phyloP scores from a whole-genome alignment of 305 asterid genomes.

The Coffea humblotiana region DNA sequence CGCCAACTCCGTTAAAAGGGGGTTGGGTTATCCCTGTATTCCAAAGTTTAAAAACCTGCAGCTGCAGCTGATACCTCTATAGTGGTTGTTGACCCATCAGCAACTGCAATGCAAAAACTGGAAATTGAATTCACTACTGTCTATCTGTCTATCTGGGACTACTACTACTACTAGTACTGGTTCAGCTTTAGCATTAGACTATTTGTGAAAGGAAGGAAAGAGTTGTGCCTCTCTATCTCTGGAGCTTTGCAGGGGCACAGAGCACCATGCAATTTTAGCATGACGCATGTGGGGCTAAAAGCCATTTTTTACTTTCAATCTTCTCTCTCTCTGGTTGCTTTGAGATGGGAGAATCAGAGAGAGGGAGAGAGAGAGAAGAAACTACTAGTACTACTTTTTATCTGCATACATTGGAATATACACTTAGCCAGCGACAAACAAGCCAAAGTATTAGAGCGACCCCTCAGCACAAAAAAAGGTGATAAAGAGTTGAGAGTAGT shows the following conservation, averaged over 20 bases:
- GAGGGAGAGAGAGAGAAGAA: slow-evolving; percentile 6
- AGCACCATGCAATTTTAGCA: slow-evolving; percentile 18
- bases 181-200: not conserved
- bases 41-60: not conserved
- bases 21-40: not conserved
- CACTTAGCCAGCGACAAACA: slow-evolving; percentile 19
- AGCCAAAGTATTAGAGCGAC: slow-evolving; percentile 15
- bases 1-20: no score
- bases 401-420: slow-evolving; percentile 23
- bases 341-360: slow-evolving; percentile 17
- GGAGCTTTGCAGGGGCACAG: slow-evolving; percentile 13
- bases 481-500: not conserved
- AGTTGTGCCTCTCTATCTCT: not conserved
- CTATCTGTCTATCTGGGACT: not conserved
- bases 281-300: slow-evolving; percentile 26
- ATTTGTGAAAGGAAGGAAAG: not conserved
- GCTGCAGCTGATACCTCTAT: not conserved
- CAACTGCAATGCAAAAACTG: no score
- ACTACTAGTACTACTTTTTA: not conserved
- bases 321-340: not conserved
- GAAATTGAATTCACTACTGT: not conserved
- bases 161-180: not conserved
- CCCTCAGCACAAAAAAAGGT: slow-evolving; percentile 7
- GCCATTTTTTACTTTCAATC: slow-evolving; percentile 16
- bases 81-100: slow-evolving; percentile 1